Conservation (phyloP, 805 yeast genomes). For the Brettanomyces anomalus region DNA sequence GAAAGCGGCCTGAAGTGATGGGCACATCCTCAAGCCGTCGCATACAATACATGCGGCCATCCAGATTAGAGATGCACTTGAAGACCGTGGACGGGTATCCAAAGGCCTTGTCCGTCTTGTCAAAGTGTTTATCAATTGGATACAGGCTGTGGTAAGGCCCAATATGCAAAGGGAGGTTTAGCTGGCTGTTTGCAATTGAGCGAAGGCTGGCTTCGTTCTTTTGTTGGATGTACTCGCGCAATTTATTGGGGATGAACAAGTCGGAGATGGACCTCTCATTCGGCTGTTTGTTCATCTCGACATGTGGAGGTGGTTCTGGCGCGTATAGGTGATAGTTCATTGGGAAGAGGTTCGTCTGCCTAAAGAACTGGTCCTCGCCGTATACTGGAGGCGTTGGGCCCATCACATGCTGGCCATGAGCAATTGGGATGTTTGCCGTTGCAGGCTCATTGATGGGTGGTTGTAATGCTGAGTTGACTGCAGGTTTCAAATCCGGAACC, state of each 20-base stretch:
- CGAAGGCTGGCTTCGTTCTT: conserved; percentile 78
- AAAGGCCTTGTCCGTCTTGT: conserved; percentile 31
- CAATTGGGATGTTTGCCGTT: conserved; percentile 1
- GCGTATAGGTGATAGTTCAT: conserved; percentile 84
- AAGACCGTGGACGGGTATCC: conserved; percentile 55
- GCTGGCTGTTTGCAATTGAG: conserved; percentile 35
- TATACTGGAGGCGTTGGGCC: background rate
- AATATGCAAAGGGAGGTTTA: conserved; percentile 66
- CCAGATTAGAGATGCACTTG: conserved; percentile 70
- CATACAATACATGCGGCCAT: conserved; percentile 72
- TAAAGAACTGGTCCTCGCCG: conserved; percentile 22
- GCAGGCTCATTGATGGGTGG: conserved; percentile 1
- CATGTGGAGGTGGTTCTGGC: conserved; percentile 76
- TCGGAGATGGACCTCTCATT: conserved; percentile 64
- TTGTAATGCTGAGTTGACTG: conserved; percentile 10
- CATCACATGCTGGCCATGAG: background rate
- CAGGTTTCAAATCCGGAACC: conserved; percentile 29
- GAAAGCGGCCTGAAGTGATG: conserved; percentile 46
- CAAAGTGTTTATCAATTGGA: conserved; percentile 56
- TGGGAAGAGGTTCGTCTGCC: conserved; percentile 34
- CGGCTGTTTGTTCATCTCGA: conserved; percentile 48
- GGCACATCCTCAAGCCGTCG: conserved; percentile 61
- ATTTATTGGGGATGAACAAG: conserved; percentile 62
- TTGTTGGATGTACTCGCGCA: conserved; percentile 62
- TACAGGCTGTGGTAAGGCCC: conserved; percentile 76